Evolutionary conservation across 1,139 yeast genomes (phyloP), one percentile per base, ranked within the genome.

Genomic region (Lodderomyces parapsilosis): DNA sequence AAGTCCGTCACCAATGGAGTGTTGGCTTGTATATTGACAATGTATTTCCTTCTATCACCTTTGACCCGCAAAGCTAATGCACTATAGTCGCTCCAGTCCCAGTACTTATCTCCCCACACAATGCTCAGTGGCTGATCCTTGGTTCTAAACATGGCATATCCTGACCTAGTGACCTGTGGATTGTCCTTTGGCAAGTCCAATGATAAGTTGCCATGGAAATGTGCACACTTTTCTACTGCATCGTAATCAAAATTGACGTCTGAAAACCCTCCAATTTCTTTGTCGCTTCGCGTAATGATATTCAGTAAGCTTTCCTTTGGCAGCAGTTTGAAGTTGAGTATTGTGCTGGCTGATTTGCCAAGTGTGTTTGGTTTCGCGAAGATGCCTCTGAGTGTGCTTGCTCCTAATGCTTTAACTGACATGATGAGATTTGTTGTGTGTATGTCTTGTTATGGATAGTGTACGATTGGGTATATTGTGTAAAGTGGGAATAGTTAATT

Each of bases 61-160:
- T 81, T 78, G 23, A 87, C 93, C 43, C 90, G 68, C 58, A 88
- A 60, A 31, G 82, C 84, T 51, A 88, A 65, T 55, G 81, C 80
- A 43, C 74, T 71, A 58, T 66, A 80, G 41, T 65, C 64, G 30
- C 78, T 70, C 87, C 88, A 82, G 58, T 84, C 85, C 86, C 86
- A 80, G 55, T 64, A 76, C 34, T 63, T 61, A 44, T 72, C 66
- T 9, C 76, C 74, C 36, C 62, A 68, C 45, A 61, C 64, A 80
- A 74, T 76, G 54, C 68, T 73, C 58, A 65, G 80, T 60, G 58
- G 70, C 51, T 76, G 81, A 57, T 85, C 88, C 50, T 70, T 75
- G 2, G 96, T 86, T 50, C 95, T 76, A 64, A 86, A 86, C 94
- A 88, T 86, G 39, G 95, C 90, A 65, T 88, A 88, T 1, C 96